These are phyloP conservation scores for Cutaneotrichosporon dermatis DNA, from an alignment of 1,284 basidiomycete species.

Conservation along the genomic window DNA sequence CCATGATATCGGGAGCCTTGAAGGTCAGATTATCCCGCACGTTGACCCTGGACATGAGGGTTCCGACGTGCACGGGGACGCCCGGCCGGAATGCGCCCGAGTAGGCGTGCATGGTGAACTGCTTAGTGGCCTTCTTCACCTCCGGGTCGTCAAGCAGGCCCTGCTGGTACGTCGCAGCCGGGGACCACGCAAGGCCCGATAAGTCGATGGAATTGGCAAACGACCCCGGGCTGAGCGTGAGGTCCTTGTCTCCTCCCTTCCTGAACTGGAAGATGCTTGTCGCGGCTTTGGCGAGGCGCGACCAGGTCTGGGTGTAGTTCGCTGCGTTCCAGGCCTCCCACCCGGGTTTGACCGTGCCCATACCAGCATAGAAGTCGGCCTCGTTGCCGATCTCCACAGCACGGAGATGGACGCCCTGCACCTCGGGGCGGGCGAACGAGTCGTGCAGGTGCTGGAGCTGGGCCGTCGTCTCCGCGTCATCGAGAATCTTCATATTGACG, in stretches of 20 bases:
- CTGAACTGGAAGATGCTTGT: not conserved
- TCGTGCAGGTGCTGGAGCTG: constrained; percentile 55
- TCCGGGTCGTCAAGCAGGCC: not conserved
- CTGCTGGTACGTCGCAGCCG: not conserved
- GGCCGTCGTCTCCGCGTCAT: constrained; percentile 58
- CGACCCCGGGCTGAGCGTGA: not conserved
- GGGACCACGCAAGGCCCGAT: not conserved
- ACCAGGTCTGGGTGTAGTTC: constrained; percentile 12
- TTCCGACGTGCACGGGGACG: not conserved
- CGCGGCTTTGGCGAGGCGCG: not conserved
- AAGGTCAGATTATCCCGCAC: constrained; percentile 58
- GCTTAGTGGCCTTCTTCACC: not conserved
- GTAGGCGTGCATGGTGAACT: constrained; percentile 4
- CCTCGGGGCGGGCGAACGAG: constrained; percentile 8
- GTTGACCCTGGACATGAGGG: constrained; percentile 54
- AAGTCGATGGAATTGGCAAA: constrained; percentile 3
- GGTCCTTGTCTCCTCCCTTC: not conserved
- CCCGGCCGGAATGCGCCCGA: not conserved
- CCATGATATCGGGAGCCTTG: constrained; percentile 54
- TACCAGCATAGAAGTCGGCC: constrained; percentile 17
- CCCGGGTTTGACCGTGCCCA: not conserved
- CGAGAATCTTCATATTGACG: constrained; percentile 57
- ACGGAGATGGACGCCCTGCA: constrained; percentile 53
- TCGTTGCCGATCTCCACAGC: constrained; percentile 57
- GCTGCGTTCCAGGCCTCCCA: constrained; percentile 4